Evolutionary conservation across 2,329 filamentous ascomycete species (phyloP).

Genomic region (Penicillium rolfsii): DNA sequence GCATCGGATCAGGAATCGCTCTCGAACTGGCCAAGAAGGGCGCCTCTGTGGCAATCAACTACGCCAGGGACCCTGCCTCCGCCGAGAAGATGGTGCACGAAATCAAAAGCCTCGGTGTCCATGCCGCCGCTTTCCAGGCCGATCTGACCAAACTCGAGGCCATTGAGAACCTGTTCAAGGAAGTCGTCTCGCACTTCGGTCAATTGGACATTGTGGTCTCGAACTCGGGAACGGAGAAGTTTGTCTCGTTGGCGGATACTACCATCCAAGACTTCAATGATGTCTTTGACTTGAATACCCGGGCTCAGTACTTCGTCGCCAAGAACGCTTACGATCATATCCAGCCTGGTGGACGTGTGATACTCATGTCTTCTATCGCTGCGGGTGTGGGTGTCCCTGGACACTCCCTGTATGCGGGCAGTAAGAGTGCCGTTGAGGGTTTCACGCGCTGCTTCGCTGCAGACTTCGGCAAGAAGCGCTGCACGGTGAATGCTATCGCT

Average conservation of each 20-base stretch:
- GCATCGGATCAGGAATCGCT: slow-evolving; percentile 48
- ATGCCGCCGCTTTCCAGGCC: slow-evolving; percentile 67
- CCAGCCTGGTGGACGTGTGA: slow-evolving; percentile 69
- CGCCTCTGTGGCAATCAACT: slow-evolving; percentile 47
- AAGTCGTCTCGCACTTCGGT: slow-evolving; percentile 62
- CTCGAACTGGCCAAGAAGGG: slow-evolving; percentile 46
- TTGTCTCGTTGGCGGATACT: slow-evolving; percentile 31
- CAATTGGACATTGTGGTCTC: slow-evolving; percentile 35
- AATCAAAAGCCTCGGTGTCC: slow-evolving; percentile 67
- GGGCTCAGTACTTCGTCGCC: slow-evolving; percentile 66
- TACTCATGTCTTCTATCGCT: slow-evolving; percentile 73
- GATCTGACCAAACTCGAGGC: slow-evolving; percentile 68
- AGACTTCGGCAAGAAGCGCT: slow-evolving; percentile 64
- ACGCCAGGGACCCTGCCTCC: slow-evolving; percentile 63
- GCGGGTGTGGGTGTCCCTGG: slow-evolving; percentile 69
- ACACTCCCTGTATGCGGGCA: slow-evolving; percentile 74
- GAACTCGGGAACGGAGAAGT: slow-evolving; percentile 60
- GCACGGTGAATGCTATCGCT: slow-evolving; percentile 34
- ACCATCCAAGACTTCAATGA: slow-evolving; percentile 47
- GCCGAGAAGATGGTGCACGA: slow-evolving; percentile 67
- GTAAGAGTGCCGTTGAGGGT: slow-evolving; percentile 76
- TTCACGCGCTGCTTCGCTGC: slow-evolving; percentile 75
- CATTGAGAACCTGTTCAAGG: slow-evolving; percentile 65
- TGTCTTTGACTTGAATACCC: slow-evolving; percentile 65
- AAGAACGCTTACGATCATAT: slow-evolving; percentile 71